Conservation (phyloP, 306 rosid species). For the Rosa rugosa region DNA sequence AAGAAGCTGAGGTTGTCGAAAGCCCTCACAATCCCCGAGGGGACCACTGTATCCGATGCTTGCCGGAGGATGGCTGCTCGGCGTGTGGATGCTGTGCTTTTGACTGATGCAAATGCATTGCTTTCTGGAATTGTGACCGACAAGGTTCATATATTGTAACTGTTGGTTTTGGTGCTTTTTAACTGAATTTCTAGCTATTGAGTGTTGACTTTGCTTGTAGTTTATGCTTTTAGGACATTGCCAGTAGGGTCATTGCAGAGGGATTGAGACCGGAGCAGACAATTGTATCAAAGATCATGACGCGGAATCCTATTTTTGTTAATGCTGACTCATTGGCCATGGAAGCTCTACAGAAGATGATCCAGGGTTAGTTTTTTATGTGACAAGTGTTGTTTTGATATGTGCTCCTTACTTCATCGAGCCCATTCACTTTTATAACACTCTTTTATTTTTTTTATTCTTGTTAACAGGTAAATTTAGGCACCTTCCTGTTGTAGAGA, state of each 20-base stretch:
- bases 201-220: slow-evolving; percentile 23
- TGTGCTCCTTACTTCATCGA: background rate
- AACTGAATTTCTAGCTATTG: background rate
- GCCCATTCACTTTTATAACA: background rate
- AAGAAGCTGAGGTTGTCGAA: slow-evolving; percentile 80
- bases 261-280: slow-evolving; percentile 91
- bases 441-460: background rate
- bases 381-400: background rate
- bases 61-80: slow-evolving; percentile 94
- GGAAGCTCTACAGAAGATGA: slow-evolving; percentile 95
- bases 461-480: slow-evolving; percentile 80
- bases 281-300: slow-evolving; percentile 78
- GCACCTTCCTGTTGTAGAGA: slow-evolving; percentile 97
- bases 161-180: background rate
- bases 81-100: slow-evolving; percentile 77
- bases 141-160: slow-evolving; percentile 45
- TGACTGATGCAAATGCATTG: slow-evolving; percentile 86
- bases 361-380: slow-evolving; percentile 56
- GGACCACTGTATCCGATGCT: slow-evolving; percentile 85
- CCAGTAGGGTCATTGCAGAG: slow-evolving; percentile 85
- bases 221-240: slow-evolving; percentile 58
- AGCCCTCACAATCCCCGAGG: slow-evolving; percentile 92
- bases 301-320: slow-evolving; percentile 80
- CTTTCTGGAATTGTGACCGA: slow-evolving; percentile 94
- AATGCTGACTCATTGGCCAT: slow-evolving; percentile 73